Conservation (phyloP, 1,139 yeast species). For the Keqinozyma sinolaborantium region DNA sequence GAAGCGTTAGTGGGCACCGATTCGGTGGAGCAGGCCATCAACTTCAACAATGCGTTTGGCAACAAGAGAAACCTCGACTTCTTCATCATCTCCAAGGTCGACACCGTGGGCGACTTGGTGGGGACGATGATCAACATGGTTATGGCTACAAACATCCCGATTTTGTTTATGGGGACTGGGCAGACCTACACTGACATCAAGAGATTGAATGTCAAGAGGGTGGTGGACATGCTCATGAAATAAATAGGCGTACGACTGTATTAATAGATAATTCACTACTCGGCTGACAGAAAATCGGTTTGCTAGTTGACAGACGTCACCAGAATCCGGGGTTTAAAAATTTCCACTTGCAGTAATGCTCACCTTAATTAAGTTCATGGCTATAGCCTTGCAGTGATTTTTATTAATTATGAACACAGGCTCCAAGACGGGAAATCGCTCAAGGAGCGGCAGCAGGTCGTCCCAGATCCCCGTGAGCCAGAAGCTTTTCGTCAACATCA, state of each 20-base stretch:
- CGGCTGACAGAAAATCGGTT: no score
- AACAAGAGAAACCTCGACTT: constrained; percentile 78
- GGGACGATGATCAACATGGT: constrained; percentile 99
- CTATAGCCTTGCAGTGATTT: no score
- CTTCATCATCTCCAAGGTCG: constrained; percentile 91
- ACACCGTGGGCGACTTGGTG: constrained; percentile 94
- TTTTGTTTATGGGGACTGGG: constrained; percentile 92
- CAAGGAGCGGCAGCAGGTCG: not conserved
- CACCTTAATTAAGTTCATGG: no score
- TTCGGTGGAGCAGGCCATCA: constrained; percentile 91
- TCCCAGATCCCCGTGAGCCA: not conserved
- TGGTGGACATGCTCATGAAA: constrained; percentile 77
- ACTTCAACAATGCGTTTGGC: constrained; percentile 93
- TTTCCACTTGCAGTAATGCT: no score
- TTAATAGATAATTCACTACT: no score
- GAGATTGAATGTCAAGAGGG: constrained; percentile 89
- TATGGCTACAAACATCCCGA: constrained; percentile 93
- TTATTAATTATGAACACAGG: no score
- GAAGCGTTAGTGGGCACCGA: constrained; percentile 98
- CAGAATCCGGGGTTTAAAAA: no score
- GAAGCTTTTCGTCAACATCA: constrained; percentile 23
- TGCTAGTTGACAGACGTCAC: no score
- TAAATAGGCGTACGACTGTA: constrained; percentile 12
- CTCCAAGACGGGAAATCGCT: not conserved
- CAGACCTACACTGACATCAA: constrained; percentile 95